phyloP scores from a whole-genome alignment of 2,329 filamentous ascomycete species.

The Alternaria angustiovoidea region DNA sequence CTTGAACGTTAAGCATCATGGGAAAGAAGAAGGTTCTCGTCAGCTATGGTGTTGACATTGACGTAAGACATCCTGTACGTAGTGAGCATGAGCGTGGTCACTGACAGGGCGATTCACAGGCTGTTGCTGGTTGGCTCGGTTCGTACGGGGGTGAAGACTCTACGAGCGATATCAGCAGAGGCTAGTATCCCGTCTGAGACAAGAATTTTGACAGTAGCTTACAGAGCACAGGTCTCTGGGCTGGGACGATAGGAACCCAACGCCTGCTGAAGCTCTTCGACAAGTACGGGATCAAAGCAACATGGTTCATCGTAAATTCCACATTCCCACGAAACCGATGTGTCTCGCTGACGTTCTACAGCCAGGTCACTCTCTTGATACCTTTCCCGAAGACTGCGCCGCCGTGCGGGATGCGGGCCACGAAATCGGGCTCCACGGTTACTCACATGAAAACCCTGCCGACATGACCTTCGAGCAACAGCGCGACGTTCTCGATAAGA shows the following conservation, averaged over 20 bases:
- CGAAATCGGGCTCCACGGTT: constrained; percentile 73
- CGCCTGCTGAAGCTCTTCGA: constrained; percentile 75
- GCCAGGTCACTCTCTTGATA: constrained; percentile 69
- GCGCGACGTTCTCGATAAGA: constrained; percentile 76
- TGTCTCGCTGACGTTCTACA: not conserved
- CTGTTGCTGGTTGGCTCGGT: constrained; percentile 75
- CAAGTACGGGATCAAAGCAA: constrained; percentile 76
- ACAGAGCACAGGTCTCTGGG: constrained; percentile 64
- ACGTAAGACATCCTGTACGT: constrained; percentile 50
- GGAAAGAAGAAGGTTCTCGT: constrained; percentile 63
- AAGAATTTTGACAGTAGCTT: not conserved
- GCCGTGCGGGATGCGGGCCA: constrained; percentile 69
- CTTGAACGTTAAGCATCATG: constrained; percentile 39
- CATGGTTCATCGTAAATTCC: constrained; percentile 72
- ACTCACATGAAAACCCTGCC: constrained; percentile 76
- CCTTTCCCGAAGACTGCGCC: constrained; percentile 71
- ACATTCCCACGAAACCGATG: constrained; percentile 36
- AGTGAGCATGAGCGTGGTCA: constrained; percentile 52
- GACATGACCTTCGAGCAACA: constrained; percentile 80
- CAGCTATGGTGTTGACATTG: constrained; percentile 75
- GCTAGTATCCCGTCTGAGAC: constrained; percentile 44
- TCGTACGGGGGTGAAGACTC: constrained; percentile 78
- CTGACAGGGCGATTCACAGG: not conserved
- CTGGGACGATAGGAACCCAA: constrained; percentile 72
- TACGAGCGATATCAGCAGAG: constrained; percentile 75